Base-by-base conservation (phyloP, 1,284 basidiomycete species). In the Ustanciosporium gigantosporum region DNA sequence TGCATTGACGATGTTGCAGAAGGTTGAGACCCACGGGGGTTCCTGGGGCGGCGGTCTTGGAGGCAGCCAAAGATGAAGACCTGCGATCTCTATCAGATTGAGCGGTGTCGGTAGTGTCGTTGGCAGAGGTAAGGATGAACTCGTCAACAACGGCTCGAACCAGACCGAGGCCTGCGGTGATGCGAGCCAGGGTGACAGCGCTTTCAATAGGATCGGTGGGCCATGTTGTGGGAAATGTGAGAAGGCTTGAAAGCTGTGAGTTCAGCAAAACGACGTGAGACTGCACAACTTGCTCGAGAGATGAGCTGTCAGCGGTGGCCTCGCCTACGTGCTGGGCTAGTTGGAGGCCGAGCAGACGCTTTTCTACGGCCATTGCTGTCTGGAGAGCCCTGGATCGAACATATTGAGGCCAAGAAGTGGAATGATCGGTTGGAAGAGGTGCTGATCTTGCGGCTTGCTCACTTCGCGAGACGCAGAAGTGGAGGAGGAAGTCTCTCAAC, bases 1-100 rank as follows among this genome's bases (percentile, higher is more conserved):
- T 72, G 59, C 65, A 74, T 36, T 68, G 68, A 17, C 59, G 48
- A 38, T 68, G 68, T 41, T 66, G 62, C 14, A 57, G 57, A 19
- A 50, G 36, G 14, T 43, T 66, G 21, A 74, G 65, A 14, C 69
- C 71, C 15, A 67, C 57, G 4, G 48, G 42, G 1, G 55, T 58
- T 25, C 58, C 66, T n/a, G 46, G 47, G 2, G 58, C 48, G 2
- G 41, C 55, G 9, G 45, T 43, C 32, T 66, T 60, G 15, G 44
- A 48, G 3, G 39, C 24, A 20, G 58, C 31, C 14, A 40, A 43
- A 17, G 41, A 24, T 16, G 44, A 24, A 17, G 46, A 47, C 2
- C 42, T 25, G 15, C 48, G 59, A 32, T 34, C 31, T 5, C 41
- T 47, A 19, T 62, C 59, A 1, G 48, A 34, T 1, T 41, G 23